These are phyloP conservation scores for Viridothelium virens DNA, from an alignment of 495 filamentous ascomycete species.

Conservation along the genomic window DNA sequence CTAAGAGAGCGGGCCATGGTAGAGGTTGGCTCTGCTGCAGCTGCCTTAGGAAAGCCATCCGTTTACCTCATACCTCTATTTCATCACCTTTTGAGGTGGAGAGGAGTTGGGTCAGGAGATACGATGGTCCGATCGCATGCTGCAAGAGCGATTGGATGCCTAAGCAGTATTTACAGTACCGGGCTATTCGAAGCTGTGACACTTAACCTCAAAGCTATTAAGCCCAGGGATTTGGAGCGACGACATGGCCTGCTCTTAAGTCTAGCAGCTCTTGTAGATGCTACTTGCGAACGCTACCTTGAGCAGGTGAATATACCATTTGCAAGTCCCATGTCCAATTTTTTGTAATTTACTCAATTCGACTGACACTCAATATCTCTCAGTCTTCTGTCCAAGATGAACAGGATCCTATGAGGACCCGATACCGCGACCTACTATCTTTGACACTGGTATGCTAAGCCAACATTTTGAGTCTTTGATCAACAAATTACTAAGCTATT, in stretches of 20 bases:
- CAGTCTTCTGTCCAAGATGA: not conserved
- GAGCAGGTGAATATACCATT: not conserved
- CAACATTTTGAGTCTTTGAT: not conserved
- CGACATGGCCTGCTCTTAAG: constrained; percentile 31
- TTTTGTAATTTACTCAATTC: not conserved
- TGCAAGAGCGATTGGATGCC: constrained; percentile 56
- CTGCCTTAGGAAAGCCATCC: constrained; percentile 43
- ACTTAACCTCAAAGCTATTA: constrained; percentile 13
- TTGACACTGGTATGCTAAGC: not conserved
- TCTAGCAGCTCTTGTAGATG: constrained; percentile 23
- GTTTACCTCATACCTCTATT: constrained; percentile 65
- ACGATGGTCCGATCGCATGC: constrained; percentile 61
- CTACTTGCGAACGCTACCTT: not conserved
- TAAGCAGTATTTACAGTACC: constrained; percentile 37
- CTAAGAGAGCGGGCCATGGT: constrained; percentile 72
- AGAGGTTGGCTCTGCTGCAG: constrained; percentile 61
- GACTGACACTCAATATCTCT: not conserved
- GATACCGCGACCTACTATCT: not conserved
- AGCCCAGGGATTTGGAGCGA: constrained; percentile 28
- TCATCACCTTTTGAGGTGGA: constrained; percentile 71
- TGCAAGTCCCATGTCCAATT: not conserved
- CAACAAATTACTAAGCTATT: not conserved
- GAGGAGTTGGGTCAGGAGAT: constrained; percentile 74
- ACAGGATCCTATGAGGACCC: not conserved
- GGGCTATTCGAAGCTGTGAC: constrained; percentile 25